A percentile compares a stretch with the other conserved stretches of the same genome.
These are phyloP conservation scores for Xerocomellus chrysenteron DNA, from an alignment of 768 basidiomycete species.

Conservation along the genomic window DNA sequence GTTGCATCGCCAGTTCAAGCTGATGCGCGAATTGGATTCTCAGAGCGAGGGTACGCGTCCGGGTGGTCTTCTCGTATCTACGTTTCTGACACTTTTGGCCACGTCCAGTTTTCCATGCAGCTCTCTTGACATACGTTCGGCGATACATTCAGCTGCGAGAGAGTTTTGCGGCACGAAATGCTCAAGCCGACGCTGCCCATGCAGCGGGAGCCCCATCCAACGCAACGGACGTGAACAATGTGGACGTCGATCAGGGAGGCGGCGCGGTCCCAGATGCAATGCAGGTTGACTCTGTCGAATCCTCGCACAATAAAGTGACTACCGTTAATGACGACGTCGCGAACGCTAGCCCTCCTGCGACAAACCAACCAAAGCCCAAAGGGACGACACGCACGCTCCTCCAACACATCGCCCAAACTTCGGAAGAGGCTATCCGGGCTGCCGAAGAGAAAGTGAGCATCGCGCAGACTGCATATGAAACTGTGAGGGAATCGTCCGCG, in stretches of 20 bases:
- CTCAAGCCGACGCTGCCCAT: background rate
- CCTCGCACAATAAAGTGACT: background rate
- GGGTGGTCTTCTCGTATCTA: background rate
- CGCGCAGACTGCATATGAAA: conserved; percentile 66
- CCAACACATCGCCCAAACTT: conserved; percentile 54
- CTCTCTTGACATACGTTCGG: conserved; percentile 45
- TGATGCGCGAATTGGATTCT: conserved; percentile 73
- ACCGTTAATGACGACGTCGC: background rate
- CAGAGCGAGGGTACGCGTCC: conserved; percentile 51
- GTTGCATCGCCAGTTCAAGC: conserved; percentile 64
- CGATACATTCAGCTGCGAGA: conserved; percentile 45
- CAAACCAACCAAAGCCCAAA: conserved; percentile 23
- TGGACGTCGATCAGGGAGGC: background rate
- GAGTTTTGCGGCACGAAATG: conserved; percentile 18
- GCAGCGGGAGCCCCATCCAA: background rate
- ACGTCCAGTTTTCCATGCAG: conserved; percentile 38
- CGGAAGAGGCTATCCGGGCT: conserved; percentile 59
- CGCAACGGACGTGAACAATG: background rate
- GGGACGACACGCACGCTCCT: conserved; percentile 51
- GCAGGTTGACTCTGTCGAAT: conserved; percentile 7
- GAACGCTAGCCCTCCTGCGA: background rate
- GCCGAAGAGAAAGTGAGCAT: conserved; percentile 80
- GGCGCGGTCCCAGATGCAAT: background rate
- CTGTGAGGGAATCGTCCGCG: conserved; percentile 42
- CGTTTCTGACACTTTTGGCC: conserved; percentile 1